phyloP scores from a whole-genome alignment of 768 basidiomycete species.

The Leccinellum albellum region DNA sequence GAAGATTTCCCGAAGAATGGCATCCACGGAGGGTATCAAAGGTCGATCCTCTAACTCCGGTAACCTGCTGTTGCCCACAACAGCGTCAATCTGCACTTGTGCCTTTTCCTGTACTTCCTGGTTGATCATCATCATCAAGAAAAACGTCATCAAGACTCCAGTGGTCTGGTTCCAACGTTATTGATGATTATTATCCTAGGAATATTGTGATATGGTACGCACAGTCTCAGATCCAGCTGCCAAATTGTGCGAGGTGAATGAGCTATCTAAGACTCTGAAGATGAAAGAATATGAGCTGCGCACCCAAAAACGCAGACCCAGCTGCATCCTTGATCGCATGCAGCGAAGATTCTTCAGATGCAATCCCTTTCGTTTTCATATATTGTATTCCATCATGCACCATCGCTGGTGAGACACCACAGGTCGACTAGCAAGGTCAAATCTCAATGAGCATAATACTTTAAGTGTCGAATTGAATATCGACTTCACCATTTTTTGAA shows the following conservation, averaged over 20 bases:
- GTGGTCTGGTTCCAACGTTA: neutral
- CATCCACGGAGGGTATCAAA: constrained; percentile 6
- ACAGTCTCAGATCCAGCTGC: constrained; percentile 9
- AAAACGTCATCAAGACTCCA: constrained; percentile 3
- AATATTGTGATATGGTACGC: neutral
- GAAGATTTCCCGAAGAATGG: constrained; percentile 2
- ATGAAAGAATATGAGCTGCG: neutral
- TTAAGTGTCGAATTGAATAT: neutral
- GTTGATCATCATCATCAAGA: constrained; percentile 11
- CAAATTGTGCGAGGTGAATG: neutral
- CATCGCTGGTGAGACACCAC: neutral
- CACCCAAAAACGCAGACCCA: constrained; percentile 7
- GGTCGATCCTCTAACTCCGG: constrained; percentile 5
- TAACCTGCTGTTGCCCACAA: constrained; percentile 3
- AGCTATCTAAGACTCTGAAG: neutral
- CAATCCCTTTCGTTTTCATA: neutral
- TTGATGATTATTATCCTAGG: neutral
- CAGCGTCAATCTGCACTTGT: constrained; percentile 7
- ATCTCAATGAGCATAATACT: neutral
- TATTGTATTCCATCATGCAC: neutral
- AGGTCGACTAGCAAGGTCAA: neutral
- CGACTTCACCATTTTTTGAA: neutral
- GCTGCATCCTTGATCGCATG: neutral
- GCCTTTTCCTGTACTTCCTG: constrained; percentile 1
- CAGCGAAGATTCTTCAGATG: neutral